phyloP scores from a whole-genome alignment of 140 eudicot species.

The Senecio squalidus region DNA sequence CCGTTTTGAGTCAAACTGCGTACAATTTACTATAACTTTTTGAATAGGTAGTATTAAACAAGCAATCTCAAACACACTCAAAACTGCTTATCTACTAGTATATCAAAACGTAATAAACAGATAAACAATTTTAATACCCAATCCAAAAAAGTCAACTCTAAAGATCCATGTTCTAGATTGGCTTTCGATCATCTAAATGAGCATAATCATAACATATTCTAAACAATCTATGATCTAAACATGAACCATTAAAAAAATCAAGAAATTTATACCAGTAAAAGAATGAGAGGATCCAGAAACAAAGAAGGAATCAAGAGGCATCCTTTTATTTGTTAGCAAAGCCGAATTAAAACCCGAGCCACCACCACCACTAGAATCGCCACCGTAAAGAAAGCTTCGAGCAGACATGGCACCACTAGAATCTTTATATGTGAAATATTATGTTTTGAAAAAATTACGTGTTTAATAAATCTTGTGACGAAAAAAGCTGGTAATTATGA shows the following conservation, averaged over 20 bases:
- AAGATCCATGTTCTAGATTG: background rate
- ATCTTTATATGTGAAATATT: conserved; percentile 8
- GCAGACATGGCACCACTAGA: conserved; percentile 42
- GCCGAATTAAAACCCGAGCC: conserved; percentile 20
- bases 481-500: conserved; percentile 88
- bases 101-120: no score
- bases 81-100: no score
- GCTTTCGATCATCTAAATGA: no score
- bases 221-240: conserved; percentile 11
- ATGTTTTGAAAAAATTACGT: background rate
- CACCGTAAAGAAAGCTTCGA: conserved; percentile 43
- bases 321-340: conserved; percentile 26
- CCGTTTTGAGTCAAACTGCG: background rate
- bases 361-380: conserved; percentile 26
- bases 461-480: conserved; percentile 49
- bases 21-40: background rate
- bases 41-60: background rate
- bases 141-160: background rate
- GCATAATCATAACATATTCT: background rate
- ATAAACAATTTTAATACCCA: no score
- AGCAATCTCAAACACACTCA: no score
- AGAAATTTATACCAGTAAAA: conserved; percentile 29
- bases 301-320: conserved; percentile 42
- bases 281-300: conserved; percentile 50
- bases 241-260: background rate